Base-by-base conservation (phyloP, 345 rosid genomes). In the Mallotus nudiflorus region DNA sequence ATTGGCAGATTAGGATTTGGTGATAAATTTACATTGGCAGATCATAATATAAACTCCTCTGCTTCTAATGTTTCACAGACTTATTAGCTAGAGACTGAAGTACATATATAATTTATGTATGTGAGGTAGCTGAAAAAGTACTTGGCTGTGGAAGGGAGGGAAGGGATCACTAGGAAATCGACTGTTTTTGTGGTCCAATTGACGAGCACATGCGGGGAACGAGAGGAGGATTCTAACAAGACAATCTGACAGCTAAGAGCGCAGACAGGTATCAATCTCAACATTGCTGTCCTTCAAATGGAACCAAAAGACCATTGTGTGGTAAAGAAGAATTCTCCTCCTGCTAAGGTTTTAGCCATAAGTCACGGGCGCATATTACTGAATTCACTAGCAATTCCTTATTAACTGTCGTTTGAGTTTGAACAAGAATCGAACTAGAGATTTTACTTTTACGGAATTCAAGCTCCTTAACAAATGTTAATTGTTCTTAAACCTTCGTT, bases 171-270 rank as follows among this genome's bases (percentile, higher is more conserved):
- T 57, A 33, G 59, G 51, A 35, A 73, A 73, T 65, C 10, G 49
- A 57, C 25, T n/a, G 51, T 40, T 3, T 13, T 2, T 7, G 78
- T 74, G 78, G 78, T 74, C 73, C 77, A 67, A 25, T 12, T n/a
- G n/a, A 31, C 53, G 5, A 55, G 39, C 70, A 77, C 83, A 68
- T 68, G 78, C 62, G 62, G 52, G 33, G 59, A 20, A 46, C 65
- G 29, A 49, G 15, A 22, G 28, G 42, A 63, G 18, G 56, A 24
- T 18, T 12, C 16, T 25, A 68, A 42, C 31, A 61, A 62, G 64
- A 67, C 68, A 74, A 75, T 54, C 18, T 63, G 65, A 63, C 78
- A 75, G 78, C 74, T 63, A 69, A 46, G 52, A 24, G 11, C 39
- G 16, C 4, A 4, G 8, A 19, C 16, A 9, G 28, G 14, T 9